Conservation (phyloP, 331 rosid genomes). For the Erythrophleum ivorense region DNA sequence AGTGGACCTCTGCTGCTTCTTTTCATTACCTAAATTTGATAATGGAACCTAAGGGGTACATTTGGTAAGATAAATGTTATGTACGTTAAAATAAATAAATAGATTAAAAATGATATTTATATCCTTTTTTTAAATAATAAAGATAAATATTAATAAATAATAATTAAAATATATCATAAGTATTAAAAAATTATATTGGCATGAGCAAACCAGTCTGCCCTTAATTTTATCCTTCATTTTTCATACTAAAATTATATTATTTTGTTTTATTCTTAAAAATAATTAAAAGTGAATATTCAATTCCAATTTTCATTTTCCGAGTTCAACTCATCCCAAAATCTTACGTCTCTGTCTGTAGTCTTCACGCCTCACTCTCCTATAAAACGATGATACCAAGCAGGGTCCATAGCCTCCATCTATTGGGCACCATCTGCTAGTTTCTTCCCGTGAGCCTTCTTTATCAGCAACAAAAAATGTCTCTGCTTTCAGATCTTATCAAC, state of each 20-base stretch:
- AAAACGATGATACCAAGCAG: neutral
- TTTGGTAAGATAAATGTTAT: no score
- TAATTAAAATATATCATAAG: no score
- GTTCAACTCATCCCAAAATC: neutral
- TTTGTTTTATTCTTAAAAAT: neutral
- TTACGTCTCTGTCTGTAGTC: neutral
- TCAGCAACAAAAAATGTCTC: constrained; percentile 42
- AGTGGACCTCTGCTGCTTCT: no score
- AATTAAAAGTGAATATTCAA: neutral
- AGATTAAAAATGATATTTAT: no score
- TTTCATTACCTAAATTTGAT: no score
- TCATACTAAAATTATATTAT: neutral
- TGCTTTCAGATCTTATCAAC: constrained; percentile 60
- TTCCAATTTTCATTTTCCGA: neutral
- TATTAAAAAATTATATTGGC: no score
- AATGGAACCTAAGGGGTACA: no score
- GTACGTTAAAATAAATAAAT: no score
- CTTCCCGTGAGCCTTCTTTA: neutral
- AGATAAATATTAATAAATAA: no score
- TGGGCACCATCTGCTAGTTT: neutral
- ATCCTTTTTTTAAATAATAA: neutral
- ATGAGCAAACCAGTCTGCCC: no score
- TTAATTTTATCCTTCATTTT: neutral
- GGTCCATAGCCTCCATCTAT: neutral
- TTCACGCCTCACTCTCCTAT: constrained; percentile 16